phyloP scores from a whole-genome alignment of 306 rosid species.

The Dicorynia guianensis region DNA sequence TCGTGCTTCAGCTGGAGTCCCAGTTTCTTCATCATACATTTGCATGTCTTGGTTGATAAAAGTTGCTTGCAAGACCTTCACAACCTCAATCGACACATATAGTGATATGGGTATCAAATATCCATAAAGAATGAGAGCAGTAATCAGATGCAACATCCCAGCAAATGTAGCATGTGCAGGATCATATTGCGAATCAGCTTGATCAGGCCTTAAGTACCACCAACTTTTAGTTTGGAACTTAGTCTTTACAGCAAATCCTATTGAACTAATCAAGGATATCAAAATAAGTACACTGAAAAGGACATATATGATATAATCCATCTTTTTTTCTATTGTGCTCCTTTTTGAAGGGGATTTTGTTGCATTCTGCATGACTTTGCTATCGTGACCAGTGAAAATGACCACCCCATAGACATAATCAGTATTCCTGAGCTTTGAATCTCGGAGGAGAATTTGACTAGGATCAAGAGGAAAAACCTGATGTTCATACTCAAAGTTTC shows the following conservation, averaged over 20 bases:
- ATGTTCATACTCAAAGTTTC: slow-evolving; percentile 77
- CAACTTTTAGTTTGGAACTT: slow-evolving; percentile 60
- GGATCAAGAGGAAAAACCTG: slow-evolving; percentile 91
- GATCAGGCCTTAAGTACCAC: slow-evolving; percentile 77
- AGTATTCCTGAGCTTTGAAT: slow-evolving; percentile 97
- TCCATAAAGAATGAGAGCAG: slow-evolving; percentile 97
- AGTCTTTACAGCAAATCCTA: slow-evolving; percentile 81
- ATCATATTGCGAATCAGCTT: slow-evolving; percentile 56
- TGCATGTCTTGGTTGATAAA: slow-evolving; percentile 88
- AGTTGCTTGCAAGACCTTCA: slow-evolving; percentile 94
- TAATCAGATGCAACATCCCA: slow-evolving; percentile 87
- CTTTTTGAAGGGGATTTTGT: slow-evolving; percentile 97
- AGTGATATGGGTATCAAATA: slow-evolving; percentile 98
- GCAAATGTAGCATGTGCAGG: slow-evolving; percentile 67
- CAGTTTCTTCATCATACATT: slow-evolving; percentile 91
- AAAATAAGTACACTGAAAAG: slow-evolving; percentile 82
- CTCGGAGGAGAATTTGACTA: slow-evolving; percentile 85
- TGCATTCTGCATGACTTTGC: slow-evolving; percentile 98
- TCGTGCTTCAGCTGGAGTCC: slow-evolving; percentile 86
- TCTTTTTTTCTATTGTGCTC: slow-evolving; percentile 83
- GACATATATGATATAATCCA: slow-evolving; percentile 88
- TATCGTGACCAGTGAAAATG: slow-evolving; percentile 92
- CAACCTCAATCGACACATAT: slow-evolving; percentile 96
- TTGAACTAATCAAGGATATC: slow-evolving; percentile 84
- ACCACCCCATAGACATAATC: slow-evolving; percentile 87